Percentiles rank a stretch among this genome's conserved stretches.
These are phyloP conservation scores for Lavandula angustifolia DNA, from an alignment of 257 asterid species.

Conservation along the genomic window DNA sequence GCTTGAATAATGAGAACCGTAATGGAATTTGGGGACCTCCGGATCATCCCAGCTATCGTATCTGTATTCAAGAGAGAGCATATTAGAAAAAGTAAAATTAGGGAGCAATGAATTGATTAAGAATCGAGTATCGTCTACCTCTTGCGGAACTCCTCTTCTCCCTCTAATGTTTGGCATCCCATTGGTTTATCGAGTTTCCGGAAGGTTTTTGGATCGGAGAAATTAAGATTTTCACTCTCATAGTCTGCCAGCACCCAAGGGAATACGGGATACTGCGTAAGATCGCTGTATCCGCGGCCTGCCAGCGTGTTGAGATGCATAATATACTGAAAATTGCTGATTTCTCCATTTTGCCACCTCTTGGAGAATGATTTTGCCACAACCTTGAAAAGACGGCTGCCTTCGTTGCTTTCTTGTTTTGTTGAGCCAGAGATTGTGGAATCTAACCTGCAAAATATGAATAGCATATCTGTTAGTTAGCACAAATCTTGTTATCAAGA, in stretches of 20 bases:
- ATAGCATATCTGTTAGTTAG: conserved; percentile 29
- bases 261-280: conserved; percentile 98
- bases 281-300: conserved; percentile 99
- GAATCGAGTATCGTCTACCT: conserved; percentile 53
- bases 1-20: conserved; percentile 98
- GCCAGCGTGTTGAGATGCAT: conserved; percentile 99
- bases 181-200: conserved; percentile 91
- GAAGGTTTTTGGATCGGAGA: conserved; percentile 84
- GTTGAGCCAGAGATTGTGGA: conserved; percentile 90
- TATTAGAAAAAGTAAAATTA: conserved; percentile 25
- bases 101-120: conserved; percentile 11
- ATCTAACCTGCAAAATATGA: conserved; percentile 65
- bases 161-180: conserved; percentile 96
- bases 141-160: conserved; percentile 94
- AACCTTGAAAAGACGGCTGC: conserved; percentile 96
- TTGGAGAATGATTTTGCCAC: conserved; percentile 96
- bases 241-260: conserved; percentile 98
- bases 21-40: conserved; percentile 97
- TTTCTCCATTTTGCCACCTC: conserved; percentile 99
- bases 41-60: conserved; percentile 99
- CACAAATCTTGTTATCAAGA: conserved; percentile 20
- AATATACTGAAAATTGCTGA: conserved; percentile 96
- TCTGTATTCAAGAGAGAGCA: conserved; percentile 44
- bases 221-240: conserved; percentile 84
- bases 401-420: conserved; percentile 90